Conservation (phyloP, 345 rosid genomes). For the Physaria fendleri region DNA sequence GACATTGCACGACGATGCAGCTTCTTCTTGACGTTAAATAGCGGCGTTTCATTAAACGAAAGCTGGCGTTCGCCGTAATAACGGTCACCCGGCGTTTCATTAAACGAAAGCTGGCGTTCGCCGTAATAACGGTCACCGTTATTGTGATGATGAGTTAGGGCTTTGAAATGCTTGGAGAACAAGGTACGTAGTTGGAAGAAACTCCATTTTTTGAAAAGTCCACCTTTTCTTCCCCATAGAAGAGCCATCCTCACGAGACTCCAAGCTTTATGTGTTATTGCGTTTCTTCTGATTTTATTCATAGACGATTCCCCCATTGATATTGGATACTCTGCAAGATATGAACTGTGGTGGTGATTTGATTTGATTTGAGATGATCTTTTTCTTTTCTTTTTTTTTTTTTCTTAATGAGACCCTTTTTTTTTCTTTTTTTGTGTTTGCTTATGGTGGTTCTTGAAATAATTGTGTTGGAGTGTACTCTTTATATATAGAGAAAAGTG, state of each 20-base stretch:
- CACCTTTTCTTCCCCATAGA: constrained; percentile 72
- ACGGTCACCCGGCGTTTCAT: constrained; percentile 45
- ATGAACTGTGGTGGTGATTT: constrained; percentile 1
- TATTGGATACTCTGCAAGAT: not conserved
- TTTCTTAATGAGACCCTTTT: no score
- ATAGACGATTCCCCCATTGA: constrained; percentile 22
- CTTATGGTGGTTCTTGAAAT: constrained; percentile 17
- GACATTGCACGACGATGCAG: constrained; percentile 53
- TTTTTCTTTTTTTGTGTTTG: not conserved
- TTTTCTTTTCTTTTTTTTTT: no score
- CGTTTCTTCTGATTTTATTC: constrained; percentile 22
- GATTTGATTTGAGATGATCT: not conserved
- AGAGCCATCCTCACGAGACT: constrained; percentile 46
- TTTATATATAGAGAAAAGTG: constrained; percentile 12
- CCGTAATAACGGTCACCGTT: constrained; percentile 32
- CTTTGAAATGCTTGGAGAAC: constrained; percentile 49
- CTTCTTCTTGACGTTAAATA: constrained; percentile 50
- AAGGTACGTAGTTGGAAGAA: no score
- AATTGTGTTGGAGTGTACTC: constrained; percentile 11
- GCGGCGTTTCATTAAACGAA: constrained; percentile 79
- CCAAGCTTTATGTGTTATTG: constrained; percentile 40
- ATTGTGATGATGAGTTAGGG: constrained; percentile 22
- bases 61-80: constrained; percentile 65
- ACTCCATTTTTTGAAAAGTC: constrained; percentile 47
- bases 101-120: constrained; percentile 81